These are phyloP conservation scores for Trichosporon sp. DNA, from an alignment of 1,284 basidiomycete species.

Conservation along the genomic window DNA sequence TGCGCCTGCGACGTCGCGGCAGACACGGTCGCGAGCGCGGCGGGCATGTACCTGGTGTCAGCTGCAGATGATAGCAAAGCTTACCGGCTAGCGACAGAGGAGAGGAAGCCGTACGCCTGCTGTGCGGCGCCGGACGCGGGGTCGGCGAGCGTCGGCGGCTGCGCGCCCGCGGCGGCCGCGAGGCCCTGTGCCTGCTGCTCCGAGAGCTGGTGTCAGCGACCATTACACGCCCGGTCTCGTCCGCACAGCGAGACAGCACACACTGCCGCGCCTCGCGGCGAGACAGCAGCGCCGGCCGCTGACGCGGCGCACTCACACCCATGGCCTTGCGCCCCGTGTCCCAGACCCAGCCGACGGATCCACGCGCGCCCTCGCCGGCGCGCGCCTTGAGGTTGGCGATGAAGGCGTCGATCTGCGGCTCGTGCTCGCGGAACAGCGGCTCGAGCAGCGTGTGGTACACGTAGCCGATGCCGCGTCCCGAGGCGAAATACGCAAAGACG, in stretches of 20 bases:
- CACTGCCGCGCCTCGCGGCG: neutral
- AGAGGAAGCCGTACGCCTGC: slow-evolving; percentile 36
- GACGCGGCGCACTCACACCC: slow-evolving; percentile 39
- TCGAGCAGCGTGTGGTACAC: slow-evolving; percentile 63
- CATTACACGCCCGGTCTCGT: too few species aligned
- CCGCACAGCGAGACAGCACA: neutral
- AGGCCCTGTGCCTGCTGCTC: slow-evolving; percentile 13
- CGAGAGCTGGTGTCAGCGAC: slow-evolving; percentile 12
- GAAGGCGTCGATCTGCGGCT: slow-evolving; percentile 62
- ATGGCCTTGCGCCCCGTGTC: slow-evolving; percentile 35
- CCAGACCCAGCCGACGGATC: slow-evolving; percentile 38
- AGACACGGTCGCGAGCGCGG: slow-evolving; percentile 37
- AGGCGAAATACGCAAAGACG: slow-evolving; percentile 67
- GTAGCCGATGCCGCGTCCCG: slow-evolving; percentile 70
- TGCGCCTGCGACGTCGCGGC: slow-evolving; percentile 27
- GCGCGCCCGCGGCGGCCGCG: slow-evolving; percentile 11
- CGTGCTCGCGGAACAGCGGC: slow-evolving; percentile 64
- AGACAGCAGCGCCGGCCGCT: too few species aligned
- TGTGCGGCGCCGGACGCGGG: slow-evolving; percentile 44
- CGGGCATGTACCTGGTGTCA: slow-evolving; percentile 37
- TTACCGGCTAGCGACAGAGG: slow-evolving; percentile 40
- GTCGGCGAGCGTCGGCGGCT: slow-evolving; percentile 45
- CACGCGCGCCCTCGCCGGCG: slow-evolving; percentile 30
- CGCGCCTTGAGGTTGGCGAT: slow-evolving; percentile 49
- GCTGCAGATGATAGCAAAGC: slow-evolving; percentile 11